A percentile compares a stretch with the other conserved stretches of the same genome.
phyloP scores from a whole-genome alignment of 345 rosid species.

The Lumnitzera littorea region DNA sequence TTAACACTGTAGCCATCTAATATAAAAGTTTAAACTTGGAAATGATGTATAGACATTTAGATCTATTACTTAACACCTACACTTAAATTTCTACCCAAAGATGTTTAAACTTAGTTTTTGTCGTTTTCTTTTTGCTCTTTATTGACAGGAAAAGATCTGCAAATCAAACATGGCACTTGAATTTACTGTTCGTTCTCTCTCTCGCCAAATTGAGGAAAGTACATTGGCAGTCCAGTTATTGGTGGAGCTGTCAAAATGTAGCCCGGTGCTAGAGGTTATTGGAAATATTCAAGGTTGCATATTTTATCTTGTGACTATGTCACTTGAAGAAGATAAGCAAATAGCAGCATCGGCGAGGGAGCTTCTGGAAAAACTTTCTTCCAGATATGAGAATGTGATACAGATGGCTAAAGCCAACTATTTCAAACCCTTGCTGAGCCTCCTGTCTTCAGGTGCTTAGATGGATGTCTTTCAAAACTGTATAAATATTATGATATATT shows the following conservation, averaged over 20 bases:
- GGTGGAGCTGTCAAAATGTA: conserved; percentile 39
- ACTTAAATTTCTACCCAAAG: no score
- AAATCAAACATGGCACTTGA: conserved; percentile 37
- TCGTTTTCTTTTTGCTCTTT: neutral
- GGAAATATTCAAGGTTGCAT: conserved; percentile 60
- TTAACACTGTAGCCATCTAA: no score
- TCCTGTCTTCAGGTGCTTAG: conserved; percentile 42
- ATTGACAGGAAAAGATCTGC: conserved; percentile 48
- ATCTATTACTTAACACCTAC: no score
- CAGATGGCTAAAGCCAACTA: conserved; percentile 72
- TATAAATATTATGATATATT: no score
- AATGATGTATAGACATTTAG: no score
- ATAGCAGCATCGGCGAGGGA: conserved; percentile 39
- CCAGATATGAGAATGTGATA: conserved; percentile 43
- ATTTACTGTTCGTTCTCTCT: conserved; percentile 46
- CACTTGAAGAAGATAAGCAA: conserved; percentile 41
- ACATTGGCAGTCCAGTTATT: conserved; percentile 50
- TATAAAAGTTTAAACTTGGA: no score
- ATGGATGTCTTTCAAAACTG: neutral
- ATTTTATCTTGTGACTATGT: conserved; percentile 55
- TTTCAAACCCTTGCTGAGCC: conserved; percentile 48
- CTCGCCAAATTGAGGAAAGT: conserved; percentile 48
- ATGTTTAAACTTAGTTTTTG: no score
- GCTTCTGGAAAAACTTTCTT: conserved; percentile 51
- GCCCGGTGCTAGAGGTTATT: conserved; percentile 25